Evolutionary conservation across 2,329 filamentous ascomycete species (phyloP).

Genomic region (Microcyclospora pomicola): DNA sequence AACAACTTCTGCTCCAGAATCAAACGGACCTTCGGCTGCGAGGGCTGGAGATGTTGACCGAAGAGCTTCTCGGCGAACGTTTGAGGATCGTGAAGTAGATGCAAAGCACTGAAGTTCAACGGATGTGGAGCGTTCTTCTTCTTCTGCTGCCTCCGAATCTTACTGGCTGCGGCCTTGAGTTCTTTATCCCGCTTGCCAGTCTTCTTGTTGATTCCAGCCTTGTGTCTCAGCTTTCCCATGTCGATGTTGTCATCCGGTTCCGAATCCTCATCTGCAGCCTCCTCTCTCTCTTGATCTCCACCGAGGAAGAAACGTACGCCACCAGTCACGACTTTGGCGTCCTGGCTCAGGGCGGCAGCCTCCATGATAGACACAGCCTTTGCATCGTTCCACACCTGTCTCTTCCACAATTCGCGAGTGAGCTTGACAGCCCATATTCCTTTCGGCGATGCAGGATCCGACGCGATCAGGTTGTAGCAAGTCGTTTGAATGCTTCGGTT

Average conservation of each 20-base stretch:
- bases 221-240: conserved; percentile 68
- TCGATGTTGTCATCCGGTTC: conserved; percentile 66
- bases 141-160: conserved; percentile 66
- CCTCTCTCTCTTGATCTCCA: conserved; percentile 89
- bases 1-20: conserved; percentile 77
- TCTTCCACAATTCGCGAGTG: conserved; percentile 88
- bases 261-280: conserved; percentile 69
- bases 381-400: conserved; percentile 88
- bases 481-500: conserved; percentile 90
- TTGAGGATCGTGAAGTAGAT: conserved; percentile 87
- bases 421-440: conserved; percentile 94
- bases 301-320: conserved; percentile 91
- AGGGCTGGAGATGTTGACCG: conserved; percentile 65
- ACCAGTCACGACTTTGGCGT: conserved; percentile 80
- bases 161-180: conserved; percentile 68
- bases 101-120: conserved; percentile 90
- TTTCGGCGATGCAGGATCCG: conserved; percentile 71
- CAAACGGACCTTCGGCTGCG: conserved; percentile 66
- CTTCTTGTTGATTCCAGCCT: conserved; percentile 91
- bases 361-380: conserved; percentile 98
- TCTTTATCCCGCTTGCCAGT: conserved; percentile 71
- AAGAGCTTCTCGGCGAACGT: conserved; percentile 85
- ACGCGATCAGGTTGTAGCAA: conserved; percentile 79
- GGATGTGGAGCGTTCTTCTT: conserved; percentile 80
- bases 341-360: conserved; percentile 73